Percentiles rank a stretch among this genome's conserved stretches.
phyloP scores from a whole-genome alignment of 352 stramenopile species.

The Peronosclerospora sorghi region DNA sequence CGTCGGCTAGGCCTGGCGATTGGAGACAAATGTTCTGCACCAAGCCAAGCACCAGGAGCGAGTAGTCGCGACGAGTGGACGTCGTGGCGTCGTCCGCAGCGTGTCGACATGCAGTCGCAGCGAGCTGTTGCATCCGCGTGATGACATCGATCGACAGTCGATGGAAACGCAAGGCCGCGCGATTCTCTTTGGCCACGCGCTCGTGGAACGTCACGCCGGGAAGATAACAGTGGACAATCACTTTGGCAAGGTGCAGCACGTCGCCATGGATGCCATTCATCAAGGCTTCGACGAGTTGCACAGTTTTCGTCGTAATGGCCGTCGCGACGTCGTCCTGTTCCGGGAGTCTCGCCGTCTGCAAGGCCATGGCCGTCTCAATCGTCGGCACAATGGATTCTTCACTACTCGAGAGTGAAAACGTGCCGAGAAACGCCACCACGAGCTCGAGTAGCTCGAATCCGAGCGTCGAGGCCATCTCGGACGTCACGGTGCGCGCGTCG shows the following conservation, averaged over 20 bases:
- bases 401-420: slow-evolving; percentile 50
- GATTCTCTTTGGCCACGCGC: slow-evolving; percentile 33
- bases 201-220: slow-evolving; percentile 63
- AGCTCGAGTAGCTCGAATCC: slow-evolving; percentile 52
- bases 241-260: slow-evolving; percentile 33
- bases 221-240: slow-evolving; percentile 65
- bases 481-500: slow-evolving; percentile 12
- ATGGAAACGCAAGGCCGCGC: slow-evolving; percentile 51
- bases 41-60: slow-evolving; percentile 38
- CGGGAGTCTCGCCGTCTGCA: slow-evolving; percentile 35
- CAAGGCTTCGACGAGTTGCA: slow-evolving; percentile 35
- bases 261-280: slow-evolving; percentile 46
- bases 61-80: slow-evolving; percentile 22
- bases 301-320: slow-evolving; percentile 25
- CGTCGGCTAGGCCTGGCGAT: slow-evolving; percentile 57
- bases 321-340: slow-evolving; percentile 31
- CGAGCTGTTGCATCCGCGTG: slow-evolving; percentile 20
- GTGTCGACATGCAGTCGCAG: slow-evolving; percentile 3
- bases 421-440: slow-evolving; percentile 41
- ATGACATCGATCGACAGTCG: slow-evolving; percentile 50
- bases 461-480: slow-evolving; percentile 33
- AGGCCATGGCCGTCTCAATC: slow-evolving; percentile 46
- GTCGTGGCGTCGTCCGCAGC: slow-evolving; percentile 25
- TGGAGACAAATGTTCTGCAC: slow-evolving; percentile 73
- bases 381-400: slow-evolving; percentile 67